Conservation (phyloP, 352 stramenopile species). For the Peronospora farinosa region DNA sequence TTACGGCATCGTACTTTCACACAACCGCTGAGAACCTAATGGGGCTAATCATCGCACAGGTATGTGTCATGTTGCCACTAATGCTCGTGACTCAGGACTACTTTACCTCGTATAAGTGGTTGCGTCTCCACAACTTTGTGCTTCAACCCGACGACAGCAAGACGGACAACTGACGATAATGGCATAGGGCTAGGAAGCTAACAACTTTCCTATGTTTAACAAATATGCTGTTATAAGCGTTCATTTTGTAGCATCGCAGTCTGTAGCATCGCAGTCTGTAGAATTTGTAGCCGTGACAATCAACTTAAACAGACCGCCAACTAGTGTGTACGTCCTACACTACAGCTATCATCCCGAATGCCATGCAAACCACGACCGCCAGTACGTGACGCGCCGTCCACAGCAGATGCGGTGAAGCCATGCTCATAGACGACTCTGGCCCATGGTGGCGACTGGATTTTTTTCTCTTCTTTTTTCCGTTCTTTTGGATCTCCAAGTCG, state of each 20-base stretch:
- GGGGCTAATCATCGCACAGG: conserved; percentile 49
- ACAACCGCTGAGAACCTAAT: conserved; percentile 58
- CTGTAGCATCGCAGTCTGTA: no score
- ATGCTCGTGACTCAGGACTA: conserved; percentile 67
- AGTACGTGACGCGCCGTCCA: conserved; percentile 20
- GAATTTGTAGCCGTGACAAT: conserved; percentile 1
- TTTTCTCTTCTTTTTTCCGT: conserved; percentile 41
- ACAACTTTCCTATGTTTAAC: conserved; percentile 10
- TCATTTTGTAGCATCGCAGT: background rate
- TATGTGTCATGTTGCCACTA: conserved; percentile 53
- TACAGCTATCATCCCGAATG: conserved; percentile 18
- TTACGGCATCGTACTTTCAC: conserved; percentile 58
- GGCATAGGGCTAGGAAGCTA: conserved; percentile 10
- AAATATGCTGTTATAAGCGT: background rate
- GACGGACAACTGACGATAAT: conserved; percentile 7
- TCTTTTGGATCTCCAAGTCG: conserved; percentile 58
- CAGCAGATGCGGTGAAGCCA: conserved; percentile 1
- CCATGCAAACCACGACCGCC: conserved; percentile 18
- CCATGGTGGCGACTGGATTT: conserved; percentile 15
- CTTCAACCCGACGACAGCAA: conserved; percentile 36
- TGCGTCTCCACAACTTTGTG: conserved; percentile 65
- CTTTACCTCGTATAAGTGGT: conserved; percentile 24
- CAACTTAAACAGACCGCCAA: no score
- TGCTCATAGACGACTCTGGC: conserved; percentile 16
- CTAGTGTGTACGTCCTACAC: no score